Evolutionary conservation across 1,139 yeast species (phyloP).

Genomic region (Pneumocystis murina): DNA sequence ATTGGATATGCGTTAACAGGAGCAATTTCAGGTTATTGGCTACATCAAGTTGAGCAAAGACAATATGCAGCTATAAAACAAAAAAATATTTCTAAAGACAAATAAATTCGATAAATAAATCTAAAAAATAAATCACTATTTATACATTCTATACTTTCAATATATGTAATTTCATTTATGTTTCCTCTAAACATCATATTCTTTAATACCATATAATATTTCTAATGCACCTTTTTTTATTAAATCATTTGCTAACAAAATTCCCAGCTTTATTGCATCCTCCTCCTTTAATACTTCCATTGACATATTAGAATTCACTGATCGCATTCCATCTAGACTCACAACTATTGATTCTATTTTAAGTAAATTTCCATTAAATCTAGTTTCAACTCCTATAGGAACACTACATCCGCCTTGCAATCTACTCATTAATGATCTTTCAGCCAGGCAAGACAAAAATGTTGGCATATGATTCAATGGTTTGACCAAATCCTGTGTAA

Average conservation of each 20-base stretch:
- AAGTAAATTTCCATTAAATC: slow-evolving; percentile 33
- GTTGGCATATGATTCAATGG: slow-evolving; percentile 53
- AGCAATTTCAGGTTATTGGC: background rate
- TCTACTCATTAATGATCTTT: slow-evolving; percentile 70
- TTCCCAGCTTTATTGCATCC: slow-evolving; percentile 64
- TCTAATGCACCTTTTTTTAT: slow-evolving; percentile 64
- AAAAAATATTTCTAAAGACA: background rate
- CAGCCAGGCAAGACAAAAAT: slow-evolving; percentile 73
- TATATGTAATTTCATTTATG: background rate
- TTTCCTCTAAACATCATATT: background rate
- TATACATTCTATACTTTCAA: background rate
- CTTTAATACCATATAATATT: slow-evolving; percentile 64
- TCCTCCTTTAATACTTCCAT: slow-evolving; percentile 28
- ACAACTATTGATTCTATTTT: slow-evolving; percentile 55
- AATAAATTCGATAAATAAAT: background rate
- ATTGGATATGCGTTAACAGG: background rate
- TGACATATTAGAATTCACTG: slow-evolving; percentile 41
- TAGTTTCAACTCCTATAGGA: slow-evolving; percentile 80
- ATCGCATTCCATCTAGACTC: slow-evolving; percentile 62
- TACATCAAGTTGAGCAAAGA: background rate
- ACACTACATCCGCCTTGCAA: slow-evolving; percentile 97
- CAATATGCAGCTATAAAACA: background rate
- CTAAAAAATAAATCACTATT: background rate
- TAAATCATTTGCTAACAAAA: slow-evolving; percentile 50
- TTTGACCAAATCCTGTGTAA: slow-evolving; percentile 41